Base-by-base conservation (phyloP, 2,329 filamentous ascomycete genomes). In the Zopfia rhizophila region DNA sequence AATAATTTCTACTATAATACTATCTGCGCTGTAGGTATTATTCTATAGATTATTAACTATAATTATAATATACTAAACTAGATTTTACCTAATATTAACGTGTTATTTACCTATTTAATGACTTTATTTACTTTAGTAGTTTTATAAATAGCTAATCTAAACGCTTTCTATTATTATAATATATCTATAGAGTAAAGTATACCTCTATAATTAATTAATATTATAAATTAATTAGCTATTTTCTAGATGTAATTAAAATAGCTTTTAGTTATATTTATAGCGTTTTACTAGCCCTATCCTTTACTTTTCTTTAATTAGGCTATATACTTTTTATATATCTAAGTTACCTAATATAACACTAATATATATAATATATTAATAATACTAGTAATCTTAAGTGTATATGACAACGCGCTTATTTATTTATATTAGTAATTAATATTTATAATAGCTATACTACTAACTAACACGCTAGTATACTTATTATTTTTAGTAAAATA, bases 31-130 rank as follows among this genome's bases (percentile, higher is more conserved):
- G 22, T 32, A 13, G 37, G 37, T 25, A 47, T 29, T 29, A 61
- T 33, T 7, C 53, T 22, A 28, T 58, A 28, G 22, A 61, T 41
- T 17, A 61, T 53, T 1, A 21, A 44, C 12, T 36, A 40, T 24
- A 61, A 33, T 7, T 48, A 6, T 16, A 41, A 38, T 19, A 61
- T 59, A 10, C 29, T 56, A 31, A 54, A 58, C 36, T 48, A 17
- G 12, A 33, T 38, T 19, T 49, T 38, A 19, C 43, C 30, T 25
- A 53, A 41, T 30, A 55, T 25, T 12, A 53, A 33, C 19, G 8
- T 45, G 30, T 53, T 38, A 13, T 40, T 25, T 16, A 44, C 23
- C 42, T 30, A 51, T 24, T 51, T 22, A 11, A 56, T 38, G 12
- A 23, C 19, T n/a, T 43, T 27, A 2, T 38, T 18, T 29, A 23